A percentile compares a stretch with the other conserved stretches of the same genome.
Conservation (phyloP, 2,329 filamentous ascomycete species). For the Fusarium transvaalense region DNA sequence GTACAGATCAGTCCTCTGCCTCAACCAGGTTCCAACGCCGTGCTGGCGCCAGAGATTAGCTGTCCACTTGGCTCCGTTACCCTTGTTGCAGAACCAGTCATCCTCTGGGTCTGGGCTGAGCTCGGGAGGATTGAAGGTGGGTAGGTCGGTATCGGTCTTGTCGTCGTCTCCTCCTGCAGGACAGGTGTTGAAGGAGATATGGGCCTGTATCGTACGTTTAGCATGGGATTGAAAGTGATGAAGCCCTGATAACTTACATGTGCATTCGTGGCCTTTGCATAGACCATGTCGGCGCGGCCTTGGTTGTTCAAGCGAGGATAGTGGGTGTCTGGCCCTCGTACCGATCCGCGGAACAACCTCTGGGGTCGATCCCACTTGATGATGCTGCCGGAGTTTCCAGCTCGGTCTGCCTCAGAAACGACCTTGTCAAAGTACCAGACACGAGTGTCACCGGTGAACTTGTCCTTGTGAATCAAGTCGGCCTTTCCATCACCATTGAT, state of each 20-base stretch:
- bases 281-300: constrained; percentile 4
- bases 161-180: constrained; percentile 5
- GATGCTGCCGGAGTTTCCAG: constrained; percentile 7
- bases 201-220: not conserved
- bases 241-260: not conserved
- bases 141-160: not conserved
- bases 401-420: not conserved
- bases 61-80: constrained; percentile 9
- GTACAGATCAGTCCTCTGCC: not conserved
- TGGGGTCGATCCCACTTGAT: constrained; percentile 7
- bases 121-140: not conserved
- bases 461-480: constrained; percentile 3
- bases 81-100: not conserved
- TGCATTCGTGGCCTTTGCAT: constrained; percentile 2
- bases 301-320: constrained; percentile 11
- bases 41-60: constrained; percentile 4
- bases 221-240: no score
- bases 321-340: constrained; percentile 3
- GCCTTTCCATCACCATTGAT: constrained; percentile 7
- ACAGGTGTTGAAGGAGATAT: not conserved
- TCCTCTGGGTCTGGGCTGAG: not conserved
- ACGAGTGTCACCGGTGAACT: not conserved
- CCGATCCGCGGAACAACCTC: constrained; percentile 7
- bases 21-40: constrained; percentile 6
- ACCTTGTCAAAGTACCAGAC: not conserved